Conservation (phyloP, 2,329 filamentous ascomycete genomes). For the Fusarium concolor region DNA sequence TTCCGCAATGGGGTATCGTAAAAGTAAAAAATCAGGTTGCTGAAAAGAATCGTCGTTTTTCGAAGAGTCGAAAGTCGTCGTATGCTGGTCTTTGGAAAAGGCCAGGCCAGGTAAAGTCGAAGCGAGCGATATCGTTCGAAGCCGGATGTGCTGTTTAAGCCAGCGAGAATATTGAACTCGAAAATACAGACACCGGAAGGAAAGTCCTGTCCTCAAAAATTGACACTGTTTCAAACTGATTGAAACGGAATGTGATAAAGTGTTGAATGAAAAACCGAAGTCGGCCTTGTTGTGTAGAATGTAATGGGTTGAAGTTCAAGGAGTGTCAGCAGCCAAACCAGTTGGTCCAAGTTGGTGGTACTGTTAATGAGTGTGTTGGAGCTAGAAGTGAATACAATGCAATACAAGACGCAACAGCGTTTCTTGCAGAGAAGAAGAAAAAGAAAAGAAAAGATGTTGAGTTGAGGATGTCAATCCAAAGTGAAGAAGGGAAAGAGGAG, state of each 20-base stretch:
- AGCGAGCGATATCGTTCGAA: constrained; percentile 35
- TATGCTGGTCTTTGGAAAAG: constrained; percentile 21
- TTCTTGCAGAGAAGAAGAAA: constrained; percentile 40
- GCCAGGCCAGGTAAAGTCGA: constrained; percentile 28
- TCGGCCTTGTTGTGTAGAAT: constrained; percentile 29
- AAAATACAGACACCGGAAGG: constrained; percentile 42
- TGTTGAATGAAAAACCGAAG: constrained; percentile 26
- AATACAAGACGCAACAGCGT: constrained; percentile 46
- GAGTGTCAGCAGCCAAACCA: constrained; percentile 69
- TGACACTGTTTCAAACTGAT: constrained; percentile 17
- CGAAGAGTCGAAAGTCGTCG: constrained; percentile 36
- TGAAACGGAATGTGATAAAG: constrained; percentile 20
- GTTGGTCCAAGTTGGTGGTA: constrained; percentile 58
- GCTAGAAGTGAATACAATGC: constrained; percentile 43
- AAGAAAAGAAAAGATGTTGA: constrained; percentile 40
- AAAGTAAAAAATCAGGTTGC: constrained; percentile 16
- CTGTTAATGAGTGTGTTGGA: constrained; percentile 49
- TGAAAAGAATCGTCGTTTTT: constrained; percentile 34
- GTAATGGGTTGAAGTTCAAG: constrained; percentile 49
- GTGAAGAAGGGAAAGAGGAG: constrained; percentile 34
- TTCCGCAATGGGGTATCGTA: constrained; percentile 40
- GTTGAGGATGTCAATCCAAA: constrained; percentile 40
- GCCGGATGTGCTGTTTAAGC: constrained; percentile 41
- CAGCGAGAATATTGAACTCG: constrained; percentile 45
- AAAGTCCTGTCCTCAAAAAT: constrained; percentile 5